Evolutionary conservation across 1,139 yeast genomes (phyloP).

Genomic region (Yamadazyma atmosphaerica): DNA sequence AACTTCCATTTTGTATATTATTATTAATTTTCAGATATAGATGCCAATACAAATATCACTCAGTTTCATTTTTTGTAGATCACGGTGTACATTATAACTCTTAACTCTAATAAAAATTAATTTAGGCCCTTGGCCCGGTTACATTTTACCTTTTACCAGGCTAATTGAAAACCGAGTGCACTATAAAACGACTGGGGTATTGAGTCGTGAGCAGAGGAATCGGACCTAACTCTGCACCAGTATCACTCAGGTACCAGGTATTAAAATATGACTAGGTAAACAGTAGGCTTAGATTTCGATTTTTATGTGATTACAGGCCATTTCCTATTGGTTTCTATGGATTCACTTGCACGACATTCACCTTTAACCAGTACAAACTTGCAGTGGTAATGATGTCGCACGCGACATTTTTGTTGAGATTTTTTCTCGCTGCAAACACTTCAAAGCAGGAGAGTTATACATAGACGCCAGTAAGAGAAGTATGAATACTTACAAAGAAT

Average conservation of each 20-base stretch:
- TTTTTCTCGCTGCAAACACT: neutral
- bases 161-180: neutral
- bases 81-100: neutral
- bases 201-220: neutral
- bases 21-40: neutral
- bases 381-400: no score
- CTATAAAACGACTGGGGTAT: neutral
- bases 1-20: neutral
- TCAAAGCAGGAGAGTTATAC: neutral
- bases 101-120: neutral
- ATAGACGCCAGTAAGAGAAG: neutral
- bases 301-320: neutral
- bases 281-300: constrained; percentile 5
- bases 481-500: constrained; percentile 85
- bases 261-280: constrained; percentile 3
- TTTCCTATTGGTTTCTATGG: no score
- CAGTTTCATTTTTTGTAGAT: neutral
- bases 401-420: constrained; percentile 5
- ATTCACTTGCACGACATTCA: no score
- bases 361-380: no score
- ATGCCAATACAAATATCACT: constrained; percentile 2
- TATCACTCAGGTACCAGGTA: neutral
- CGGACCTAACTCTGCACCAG: neutral
- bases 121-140: neutral
- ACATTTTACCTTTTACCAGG: neutral